phyloP scores from a whole-genome alignment of 805 yeast species.

The Wickerhamiella sergipiensis region DNA sequence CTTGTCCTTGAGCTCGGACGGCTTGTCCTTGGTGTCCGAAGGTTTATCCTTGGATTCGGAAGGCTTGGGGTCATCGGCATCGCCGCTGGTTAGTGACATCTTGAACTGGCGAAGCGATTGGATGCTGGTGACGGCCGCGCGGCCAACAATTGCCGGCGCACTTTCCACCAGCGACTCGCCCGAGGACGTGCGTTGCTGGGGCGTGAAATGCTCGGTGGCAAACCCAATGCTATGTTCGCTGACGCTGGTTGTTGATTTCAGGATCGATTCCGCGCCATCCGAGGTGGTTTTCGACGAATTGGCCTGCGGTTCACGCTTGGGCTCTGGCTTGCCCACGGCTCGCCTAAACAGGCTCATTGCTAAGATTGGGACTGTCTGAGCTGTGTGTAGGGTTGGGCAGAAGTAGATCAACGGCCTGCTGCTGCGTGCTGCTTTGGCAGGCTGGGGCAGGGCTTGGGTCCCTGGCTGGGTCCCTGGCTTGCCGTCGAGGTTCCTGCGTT shows the following conservation, averaged over 20 bases:
- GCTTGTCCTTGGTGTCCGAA: too few relatives aligned
- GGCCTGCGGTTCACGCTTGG: neutral
- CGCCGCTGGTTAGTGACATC: neutral
- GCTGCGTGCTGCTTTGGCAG: too few relatives aligned
- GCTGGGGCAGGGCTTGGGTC: too few relatives aligned
- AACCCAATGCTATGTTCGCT: neutral
- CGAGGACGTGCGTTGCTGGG: neutral
- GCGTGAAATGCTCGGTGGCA: constrained; percentile 1
- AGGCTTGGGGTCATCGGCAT: too few relatives aligned
- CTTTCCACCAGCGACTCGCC: neutral
- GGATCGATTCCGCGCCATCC: neutral
- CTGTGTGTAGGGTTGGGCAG: too few relatives aligned
- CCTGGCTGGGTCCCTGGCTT: too few relatives aligned
- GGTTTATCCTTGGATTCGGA: too few relatives aligned
- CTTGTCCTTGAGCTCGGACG: too few relatives aligned
- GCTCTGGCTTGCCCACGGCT: neutral
- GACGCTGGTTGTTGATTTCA: neutral
- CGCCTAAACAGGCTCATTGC: neutral
- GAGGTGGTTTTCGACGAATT: neutral
- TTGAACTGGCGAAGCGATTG: neutral
- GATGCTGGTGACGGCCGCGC: neutral
- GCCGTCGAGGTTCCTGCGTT: too few relatives aligned
- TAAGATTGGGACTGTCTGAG: neutral
- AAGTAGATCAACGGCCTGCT: too few relatives aligned
- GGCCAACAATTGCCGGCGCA: neutral